Percentiles rank a stretch among this genome's conserved stretches.
Evolutionary conservation across 1,139 yeast genomes (phyloP).

Genomic region (Blastobotrys proliferans): DNA sequence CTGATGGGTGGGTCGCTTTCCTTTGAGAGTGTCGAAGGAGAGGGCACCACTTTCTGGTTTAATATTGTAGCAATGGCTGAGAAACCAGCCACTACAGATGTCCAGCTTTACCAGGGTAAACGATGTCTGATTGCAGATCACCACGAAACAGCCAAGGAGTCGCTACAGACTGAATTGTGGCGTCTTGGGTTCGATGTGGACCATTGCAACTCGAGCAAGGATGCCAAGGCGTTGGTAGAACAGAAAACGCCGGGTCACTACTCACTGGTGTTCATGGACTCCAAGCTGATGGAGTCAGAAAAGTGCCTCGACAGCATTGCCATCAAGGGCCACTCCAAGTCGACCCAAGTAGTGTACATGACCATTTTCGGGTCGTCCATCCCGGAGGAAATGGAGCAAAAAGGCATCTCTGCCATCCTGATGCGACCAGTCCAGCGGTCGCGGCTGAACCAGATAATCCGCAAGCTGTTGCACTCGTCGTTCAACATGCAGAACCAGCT

Average conservation of each 20-base stretch:
- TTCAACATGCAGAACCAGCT: constrained; percentile 24
- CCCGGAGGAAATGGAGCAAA: constrained; percentile 25
- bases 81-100: constrained; percentile 26
- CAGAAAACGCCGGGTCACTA: constrained; percentile 20
- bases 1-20: constrained; percentile 55
- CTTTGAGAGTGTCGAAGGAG: constrained; percentile 49
- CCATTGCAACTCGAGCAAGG: constrained; percentile 21
- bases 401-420: constrained; percentile 28
- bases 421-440: constrained; percentile 29
- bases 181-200: constrained; percentile 38
- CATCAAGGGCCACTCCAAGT: constrained; percentile 21
- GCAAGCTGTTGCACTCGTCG: constrained; percentile 23
- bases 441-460: constrained; percentile 26
- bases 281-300: constrained; percentile 22
- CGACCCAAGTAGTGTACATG: constrained; percentile 26
- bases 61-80: constrained; percentile 34
- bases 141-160: constrained; percentile 35
- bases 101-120: constrained; percentile 29
- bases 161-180: constrained; percentile 36
- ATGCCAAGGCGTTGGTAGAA: constrained; percentile 20
- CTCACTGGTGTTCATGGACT: constrained; percentile 27
- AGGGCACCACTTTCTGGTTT: constrained; percentile 51
- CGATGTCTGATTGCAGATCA: constrained; percentile 39
- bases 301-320: constrained; percentile 20
- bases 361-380: constrained; percentile 28